Evolutionary conservation across 306 rosid genomes (phyloP).

Genomic region (Astragalus glycyphyllos): DNA sequence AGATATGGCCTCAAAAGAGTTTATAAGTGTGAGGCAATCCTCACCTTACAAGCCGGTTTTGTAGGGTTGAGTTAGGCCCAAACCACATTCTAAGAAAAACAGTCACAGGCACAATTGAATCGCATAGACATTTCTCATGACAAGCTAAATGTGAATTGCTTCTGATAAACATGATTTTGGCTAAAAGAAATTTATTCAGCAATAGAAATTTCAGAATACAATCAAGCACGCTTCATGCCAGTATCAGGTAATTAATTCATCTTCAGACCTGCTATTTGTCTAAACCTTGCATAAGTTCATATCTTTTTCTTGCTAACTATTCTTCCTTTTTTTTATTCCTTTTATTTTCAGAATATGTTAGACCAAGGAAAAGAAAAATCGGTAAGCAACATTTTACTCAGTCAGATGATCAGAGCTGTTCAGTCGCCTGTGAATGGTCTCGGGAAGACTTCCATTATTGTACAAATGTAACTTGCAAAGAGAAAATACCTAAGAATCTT

Average conservation of each 20-base stretch:
- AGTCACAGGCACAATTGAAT: conserved; percentile 11
- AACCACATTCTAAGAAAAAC: too few relatives aligned
- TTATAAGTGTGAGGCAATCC: too few relatives aligned
- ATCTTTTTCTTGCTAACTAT: not conserved
- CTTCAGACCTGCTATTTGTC: not conserved
- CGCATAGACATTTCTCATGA: conserved; percentile 30
- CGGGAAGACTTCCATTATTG: conserved; percentile 4
- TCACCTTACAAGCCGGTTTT: too few relatives aligned
- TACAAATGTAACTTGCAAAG: too few relatives aligned
- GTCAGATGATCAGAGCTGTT: conserved; percentile 18
- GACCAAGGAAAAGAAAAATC: conserved; percentile 9
- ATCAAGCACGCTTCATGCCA: not conserved
- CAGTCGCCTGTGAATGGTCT: conserved; percentile 11
- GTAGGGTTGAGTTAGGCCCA: too few relatives aligned
- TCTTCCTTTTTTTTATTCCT: not conserved
- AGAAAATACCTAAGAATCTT: too few relatives aligned
- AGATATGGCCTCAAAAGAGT: too few relatives aligned
- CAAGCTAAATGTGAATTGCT: conserved; percentile 10
- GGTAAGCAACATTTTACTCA: conserved; percentile 30
- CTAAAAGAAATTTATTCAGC: conserved; percentile 20
- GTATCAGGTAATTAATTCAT: conserved; percentile 33
- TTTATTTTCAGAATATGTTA: not conserved
- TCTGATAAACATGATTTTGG: conserved; percentile 26
- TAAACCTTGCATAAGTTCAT: conserved; percentile 6
- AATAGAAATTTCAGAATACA: conserved; percentile 24